Evolutionary conservation across 225 moss, liverwort and hornwort genomes (phyloP), one percentile per base, ranked within the genome.

Genomic region (Anthoceros angustus): DNA sequence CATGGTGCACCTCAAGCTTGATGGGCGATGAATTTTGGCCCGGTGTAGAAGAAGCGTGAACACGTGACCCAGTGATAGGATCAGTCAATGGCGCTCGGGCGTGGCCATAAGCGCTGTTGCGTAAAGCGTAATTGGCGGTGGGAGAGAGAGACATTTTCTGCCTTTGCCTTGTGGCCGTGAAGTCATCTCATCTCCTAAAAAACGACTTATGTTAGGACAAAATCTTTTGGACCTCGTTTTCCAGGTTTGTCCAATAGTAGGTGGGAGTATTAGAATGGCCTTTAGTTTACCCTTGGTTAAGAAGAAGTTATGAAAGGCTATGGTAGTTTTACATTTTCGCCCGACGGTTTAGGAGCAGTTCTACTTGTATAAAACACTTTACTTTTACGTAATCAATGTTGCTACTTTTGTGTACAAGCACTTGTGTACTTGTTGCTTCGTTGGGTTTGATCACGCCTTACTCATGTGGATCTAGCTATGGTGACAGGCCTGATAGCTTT

Each of bases 341-440:
- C 14, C n/a, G 14, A 14, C 43, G 43, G 43, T 45, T 45, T 45
- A 14, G 14, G 9, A 45, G 14, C 86, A 75, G 64, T 20, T 62
- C 70, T 0, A 72, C 88, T n/a, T 4, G 79, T 76, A 10, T 78
- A 80, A n/a, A n/a, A n/a, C n/a, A n/a, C n/a, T n/a, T n/a, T n/a
- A n/a, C n/a, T n/a, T n/a, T n/a, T n/a, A n/a, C n/a, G n/a, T n/a
- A n/a, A n/a, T n/a, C n/a, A n/a, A n/a, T n/a, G n/a, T n/a, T n/a
- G n/a, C n/a, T n/a, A n/a, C n/a, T n/a, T n/a, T n/a, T n/a, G n/a
- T n/a, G n/a, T n/a, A n/a, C n/a, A n/a, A n/a, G n/a, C n/a, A n/a
- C n/a, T n/a, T n/a, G n/a, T n/a, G n/a, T n/a, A n/a, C n/a, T n/a
- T n/a, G n/a, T n/a, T n/a, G n/a, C n/a, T n/a, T n/a, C n/a, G n/a